Conservation (phyloP, 2,329 filamentous ascomycete species). For the Microdochium paspali region DNA sequence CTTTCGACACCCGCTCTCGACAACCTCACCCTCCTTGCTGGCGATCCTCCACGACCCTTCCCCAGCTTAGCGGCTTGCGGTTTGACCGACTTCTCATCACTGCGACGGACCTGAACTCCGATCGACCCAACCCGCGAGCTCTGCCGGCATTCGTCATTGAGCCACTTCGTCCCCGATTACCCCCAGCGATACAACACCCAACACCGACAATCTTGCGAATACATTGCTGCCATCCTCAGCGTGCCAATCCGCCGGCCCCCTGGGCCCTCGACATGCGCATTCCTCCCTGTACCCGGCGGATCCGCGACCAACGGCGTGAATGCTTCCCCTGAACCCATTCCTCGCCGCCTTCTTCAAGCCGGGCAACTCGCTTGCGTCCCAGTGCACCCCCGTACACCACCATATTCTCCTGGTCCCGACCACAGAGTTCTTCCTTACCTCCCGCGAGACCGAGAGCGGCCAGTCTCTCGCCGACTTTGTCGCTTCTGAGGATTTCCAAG, state of each 20-base stretch:
- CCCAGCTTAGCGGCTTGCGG: too few species aligned
- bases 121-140: too few species aligned
- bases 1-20: too few species aligned
- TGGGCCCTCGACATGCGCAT: background rate
- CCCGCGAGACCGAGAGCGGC: slow-evolving; percentile 79
- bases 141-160: too few species aligned
- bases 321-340: slow-evolving; percentile 99
- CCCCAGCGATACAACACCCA: too few species aligned
- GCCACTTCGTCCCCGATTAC: too few species aligned
- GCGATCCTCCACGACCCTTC: too few species aligned
- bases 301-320: slow-evolving; percentile 46
- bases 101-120: too few species aligned
- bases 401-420: slow-evolving; percentile 90
- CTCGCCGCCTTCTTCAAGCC: slow-evolving; percentile 92
- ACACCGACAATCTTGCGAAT: too few species aligned
- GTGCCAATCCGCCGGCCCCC: background rate
- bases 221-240: background rate
- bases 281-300: background rate
- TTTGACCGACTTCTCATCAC: too few species aligned
- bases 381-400: slow-evolving; percentile 86
- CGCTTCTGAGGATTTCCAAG: slow-evolving; percentile 86
- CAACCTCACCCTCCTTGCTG: too few species aligned
- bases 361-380: slow-evolving; percentile 70
- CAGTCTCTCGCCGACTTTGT: slow-evolving; percentile 70
- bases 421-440: slow-evolving; percentile 82